Evolutionary conservation across 805 yeast genomes (phyloP).

Genomic region (Wickerhamomyces chambardii): DNA sequence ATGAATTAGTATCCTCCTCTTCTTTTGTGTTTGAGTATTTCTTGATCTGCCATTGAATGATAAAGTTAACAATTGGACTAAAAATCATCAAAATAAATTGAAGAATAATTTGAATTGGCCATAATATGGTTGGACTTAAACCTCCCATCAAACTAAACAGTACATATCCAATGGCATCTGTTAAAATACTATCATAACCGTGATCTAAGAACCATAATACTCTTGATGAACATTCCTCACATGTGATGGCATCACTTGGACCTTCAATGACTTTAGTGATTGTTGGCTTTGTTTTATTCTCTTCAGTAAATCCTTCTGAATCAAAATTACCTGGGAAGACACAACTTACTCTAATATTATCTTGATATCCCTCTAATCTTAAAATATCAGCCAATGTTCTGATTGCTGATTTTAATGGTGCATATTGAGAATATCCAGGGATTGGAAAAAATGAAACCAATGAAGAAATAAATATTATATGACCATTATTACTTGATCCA

Average conservation of each 20-base stretch:
- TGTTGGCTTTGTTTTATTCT: constrained; percentile 76
- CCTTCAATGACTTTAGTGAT: constrained; percentile 85
- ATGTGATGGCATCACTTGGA: constrained; percentile 59
- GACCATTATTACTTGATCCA: constrained; percentile 37
- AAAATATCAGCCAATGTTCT: constrained; percentile 66
- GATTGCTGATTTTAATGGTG: constrained; percentile 82
- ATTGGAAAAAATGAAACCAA: constrained; percentile 79
- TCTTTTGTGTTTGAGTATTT: constrained; percentile 40
- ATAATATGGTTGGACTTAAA: constrained; percentile 54
- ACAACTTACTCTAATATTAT: constrained; percentile 60
- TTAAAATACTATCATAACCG: constrained; percentile 69
- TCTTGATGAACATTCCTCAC: constrained; percentile 54
- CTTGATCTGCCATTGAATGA: constrained; percentile 42
- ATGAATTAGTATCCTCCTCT: too few relatives aligned
- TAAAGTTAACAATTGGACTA: constrained; percentile 49
- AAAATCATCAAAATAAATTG: constrained; percentile 41
- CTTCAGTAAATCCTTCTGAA: constrained; percentile 81
- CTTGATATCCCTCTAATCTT: constrained; percentile 72
- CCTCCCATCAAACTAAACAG: constrained; percentile 63
- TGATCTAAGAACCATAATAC: constrained; percentile 44
- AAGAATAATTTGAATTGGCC: constrained; percentile 39
- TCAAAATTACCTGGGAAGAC: constrained; percentile 85
- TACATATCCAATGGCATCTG: constrained; percentile 83
- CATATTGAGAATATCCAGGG: constrained; percentile 86
- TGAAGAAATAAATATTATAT: constrained; percentile 61